Percentiles rank a stretch among this genome's conserved stretches.
Conservation (phyloP, 179 eudicot genomes). For the Carnegiea gigantea region DNA sequence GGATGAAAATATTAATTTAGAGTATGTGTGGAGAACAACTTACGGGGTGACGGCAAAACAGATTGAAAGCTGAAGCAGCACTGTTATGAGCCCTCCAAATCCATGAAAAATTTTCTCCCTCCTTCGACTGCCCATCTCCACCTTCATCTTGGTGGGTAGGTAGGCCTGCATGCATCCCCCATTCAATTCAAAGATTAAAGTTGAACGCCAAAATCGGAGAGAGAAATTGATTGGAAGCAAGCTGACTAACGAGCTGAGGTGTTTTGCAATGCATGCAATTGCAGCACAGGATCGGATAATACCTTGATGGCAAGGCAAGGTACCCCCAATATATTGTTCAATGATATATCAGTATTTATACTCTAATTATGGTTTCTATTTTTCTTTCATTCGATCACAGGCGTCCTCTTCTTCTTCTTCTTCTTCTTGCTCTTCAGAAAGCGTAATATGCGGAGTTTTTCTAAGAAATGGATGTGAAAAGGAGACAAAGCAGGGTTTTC, state of each 20-base stretch:
- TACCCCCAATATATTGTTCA: neutral
- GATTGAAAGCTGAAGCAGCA: neutral
- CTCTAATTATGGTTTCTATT: neutral
- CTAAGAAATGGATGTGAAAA: neutral
- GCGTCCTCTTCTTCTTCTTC: neutral
- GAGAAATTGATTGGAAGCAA: neutral
- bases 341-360: neutral
- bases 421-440: neutral
- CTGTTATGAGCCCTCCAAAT: neutral
- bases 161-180: too few relatives aligned
- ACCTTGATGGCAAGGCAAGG: slow-evolving; percentile 17
- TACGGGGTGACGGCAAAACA: slow-evolving; percentile 1
- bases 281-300: neutral
- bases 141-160: neutral
- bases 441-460: neutral
- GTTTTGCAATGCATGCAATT: slow-evolving; percentile 12
- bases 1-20: too few relatives aligned
- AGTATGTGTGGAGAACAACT: neutral
- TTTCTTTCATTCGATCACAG: neutral
- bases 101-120: neutral
- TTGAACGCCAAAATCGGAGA: neutral
- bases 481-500: neutral
- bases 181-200: neutral
- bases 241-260: neutral
- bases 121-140: neutral